Evolutionary conservation across 2,329 filamentous ascomycete species (phyloP).

Genomic region (Fusarium sp.): DNA sequence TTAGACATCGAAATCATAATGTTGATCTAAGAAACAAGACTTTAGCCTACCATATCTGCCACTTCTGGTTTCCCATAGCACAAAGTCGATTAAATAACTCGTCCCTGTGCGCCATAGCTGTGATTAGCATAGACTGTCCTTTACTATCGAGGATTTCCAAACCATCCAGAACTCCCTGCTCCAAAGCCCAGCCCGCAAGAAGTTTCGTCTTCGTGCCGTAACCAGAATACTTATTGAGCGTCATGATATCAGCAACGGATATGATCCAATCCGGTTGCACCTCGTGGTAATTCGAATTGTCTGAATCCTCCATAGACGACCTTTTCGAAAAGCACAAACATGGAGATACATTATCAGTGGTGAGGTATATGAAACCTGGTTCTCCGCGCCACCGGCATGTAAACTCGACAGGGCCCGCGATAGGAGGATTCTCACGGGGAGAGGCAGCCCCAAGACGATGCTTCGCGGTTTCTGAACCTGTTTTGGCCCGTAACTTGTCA

Average conservation of each 20-base stretch:
- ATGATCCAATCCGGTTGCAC: constrained; percentile 76
- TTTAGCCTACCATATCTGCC: constrained; percentile 71
- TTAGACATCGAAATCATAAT: too few species aligned
- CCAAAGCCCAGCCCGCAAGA: constrained; percentile 81
- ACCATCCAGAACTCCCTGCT: constrained; percentile 79
- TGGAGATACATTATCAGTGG: constrained; percentile 5
- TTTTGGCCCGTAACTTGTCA: constrained; percentile 77
- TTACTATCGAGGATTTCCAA: constrained; percentile 71
- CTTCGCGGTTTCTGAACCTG: constrained; percentile 69
- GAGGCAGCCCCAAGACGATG: constrained; percentile 65
- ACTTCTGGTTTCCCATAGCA: constrained; percentile 82
- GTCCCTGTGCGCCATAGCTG: constrained; percentile 78
- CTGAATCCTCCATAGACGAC: background rate
- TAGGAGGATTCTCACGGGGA: background rate
- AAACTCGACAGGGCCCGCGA: constrained; percentile 77
- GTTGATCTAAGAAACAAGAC: background rate
- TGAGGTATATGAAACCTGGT: constrained; percentile 63
- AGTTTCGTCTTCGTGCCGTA: constrained; percentile 85
- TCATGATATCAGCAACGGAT: constrained; percentile 75
- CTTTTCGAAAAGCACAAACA: constrained; percentile 18
- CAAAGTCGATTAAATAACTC: constrained; percentile 83
- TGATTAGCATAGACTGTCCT: constrained; percentile 69
- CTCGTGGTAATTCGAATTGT: constrained; percentile 35
- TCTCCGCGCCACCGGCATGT: constrained; percentile 76
- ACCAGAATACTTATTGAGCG: constrained; percentile 82